Conservation (phyloP, 306 rosid species). For the Cyclanthera cordifolia region DNA sequence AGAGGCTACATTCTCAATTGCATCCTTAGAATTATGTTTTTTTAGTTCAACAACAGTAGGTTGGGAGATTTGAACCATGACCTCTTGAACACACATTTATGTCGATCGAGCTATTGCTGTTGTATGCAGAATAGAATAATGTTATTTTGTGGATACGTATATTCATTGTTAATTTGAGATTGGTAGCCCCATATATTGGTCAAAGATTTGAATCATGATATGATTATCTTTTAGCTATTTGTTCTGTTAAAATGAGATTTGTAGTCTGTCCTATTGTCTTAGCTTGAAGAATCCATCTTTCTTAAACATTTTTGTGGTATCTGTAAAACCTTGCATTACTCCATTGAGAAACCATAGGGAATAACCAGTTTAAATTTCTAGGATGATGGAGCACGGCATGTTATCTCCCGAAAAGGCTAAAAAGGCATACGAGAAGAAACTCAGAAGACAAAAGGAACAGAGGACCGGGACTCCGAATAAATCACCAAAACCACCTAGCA, state of each 20-base stretch:
- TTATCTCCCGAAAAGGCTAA: conserved; percentile 64
- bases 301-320: not conserved
- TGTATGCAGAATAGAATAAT: too few species aligned
- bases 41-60: too few species aligned
- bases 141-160: not conserved
- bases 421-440: conserved; percentile 73
- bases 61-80: too few species aligned
- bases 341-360: not conserved
- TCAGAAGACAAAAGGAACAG: conserved; percentile 70
- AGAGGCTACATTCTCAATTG: too few species aligned
- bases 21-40: too few species aligned
- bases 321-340: conserved; percentile 5
- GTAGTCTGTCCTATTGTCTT: not conserved
- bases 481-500: conserved; percentile 37
- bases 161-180: not conserved
- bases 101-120: too few species aligned
- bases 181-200: not conserved
- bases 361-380: conserved; percentile 20
- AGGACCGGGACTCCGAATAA: conserved; percentile 68
- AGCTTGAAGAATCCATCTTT: not conserved
- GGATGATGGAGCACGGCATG: conserved; percentile 98
- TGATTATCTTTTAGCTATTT: not conserved
- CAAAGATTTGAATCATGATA: not conserved
- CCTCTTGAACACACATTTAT: too few species aligned
- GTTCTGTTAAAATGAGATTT: not conserved